Evolutionary conservation across 352 stramenopile species (phyloP).

Genomic region (Phytophthora europaea): DNA sequence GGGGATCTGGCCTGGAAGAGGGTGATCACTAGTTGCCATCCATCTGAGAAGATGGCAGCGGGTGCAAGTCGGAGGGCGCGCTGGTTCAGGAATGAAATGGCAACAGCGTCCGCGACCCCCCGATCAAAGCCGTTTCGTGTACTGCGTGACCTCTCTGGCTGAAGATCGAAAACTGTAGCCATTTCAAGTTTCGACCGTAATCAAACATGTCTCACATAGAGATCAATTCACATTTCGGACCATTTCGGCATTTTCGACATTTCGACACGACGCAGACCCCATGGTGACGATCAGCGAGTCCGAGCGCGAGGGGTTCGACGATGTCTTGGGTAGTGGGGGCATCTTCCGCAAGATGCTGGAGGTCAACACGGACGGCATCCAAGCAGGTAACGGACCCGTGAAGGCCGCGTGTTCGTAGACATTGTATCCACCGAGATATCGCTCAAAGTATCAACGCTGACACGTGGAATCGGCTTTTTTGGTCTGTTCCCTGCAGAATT

Average conservation of each 20-base stretch:
- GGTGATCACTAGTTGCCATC: slow-evolving; percentile 41
- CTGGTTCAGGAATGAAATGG: slow-evolving; percentile 7
- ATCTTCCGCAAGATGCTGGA: slow-evolving; percentile 80
- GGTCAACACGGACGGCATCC: slow-evolving; percentile 62
- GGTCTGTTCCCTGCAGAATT: slow-evolving; percentile 59
- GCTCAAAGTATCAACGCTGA: slow-evolving; percentile 9
- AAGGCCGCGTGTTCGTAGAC: not conserved
- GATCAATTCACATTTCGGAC: not conserved
- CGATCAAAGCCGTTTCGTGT: too few species aligned
- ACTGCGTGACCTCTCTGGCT: too few species aligned
- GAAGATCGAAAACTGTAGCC: not conserved
- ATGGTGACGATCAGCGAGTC: slow-evolving; percentile 53
- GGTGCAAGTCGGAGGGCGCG: slow-evolving; percentile 4
- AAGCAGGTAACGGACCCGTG: slow-evolving; percentile 54
- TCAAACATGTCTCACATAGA: not conserved
- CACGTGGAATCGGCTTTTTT: slow-evolving; percentile 6
- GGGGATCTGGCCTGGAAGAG: slow-evolving; percentile 36
- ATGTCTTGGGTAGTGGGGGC: slow-evolving; percentile 81
- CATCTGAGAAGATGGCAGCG: slow-evolving; percentile 35
- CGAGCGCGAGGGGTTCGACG: slow-evolving; percentile 73
- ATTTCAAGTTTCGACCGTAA: not conserved
- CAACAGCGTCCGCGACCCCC: too few species aligned
- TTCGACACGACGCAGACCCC: not conserved
- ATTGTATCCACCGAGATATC: slow-evolving; percentile 13
- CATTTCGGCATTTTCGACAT: not conserved